Percentiles rank a stretch among this genome's conserved stretches.
These are phyloP conservation scores for Aureobasidium vineae DNA, from an alignment of 2,329 filamentous ascomycete genomes.

Conservation along the genomic window DNA sequence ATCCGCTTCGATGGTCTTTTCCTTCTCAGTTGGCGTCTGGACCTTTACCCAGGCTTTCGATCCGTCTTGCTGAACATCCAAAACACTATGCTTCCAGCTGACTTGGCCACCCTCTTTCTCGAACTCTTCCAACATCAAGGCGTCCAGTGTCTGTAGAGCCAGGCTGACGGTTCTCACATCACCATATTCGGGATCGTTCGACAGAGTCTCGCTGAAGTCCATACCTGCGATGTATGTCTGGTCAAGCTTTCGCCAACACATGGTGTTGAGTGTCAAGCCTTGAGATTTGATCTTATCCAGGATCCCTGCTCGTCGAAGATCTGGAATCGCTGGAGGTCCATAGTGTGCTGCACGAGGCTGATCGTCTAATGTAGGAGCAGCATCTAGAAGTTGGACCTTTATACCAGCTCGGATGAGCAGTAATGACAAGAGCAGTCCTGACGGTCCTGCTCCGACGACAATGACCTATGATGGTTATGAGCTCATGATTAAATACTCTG, in stretches of 20 bases:
- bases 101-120: conserved; percentile 30
- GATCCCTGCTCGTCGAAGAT: conserved; percentile 41
- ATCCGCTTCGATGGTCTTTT: conserved; percentile 28
- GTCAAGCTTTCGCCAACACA: conserved; percentile 35
- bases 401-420: conserved; percentile 40
- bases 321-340: conserved; percentile 43
- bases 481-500: not conserved
- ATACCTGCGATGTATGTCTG: conserved; percentile 34
- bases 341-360: conserved; percentile 47
- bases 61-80: conserved; percentile 33
- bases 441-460: conserved; percentile 44
- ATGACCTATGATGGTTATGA: conserved; percentile 32
- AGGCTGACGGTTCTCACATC: conserved; percentile 30
- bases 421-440: conserved; percentile 44
- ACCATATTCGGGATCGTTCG: conserved; percentile 29
- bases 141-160: conserved; percentile 34
- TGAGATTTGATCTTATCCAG: conserved; percentile 37
- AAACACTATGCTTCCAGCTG: conserved; percentile 34
- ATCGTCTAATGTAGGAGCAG: conserved; percentile 33
- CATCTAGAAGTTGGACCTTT: conserved; percentile 39
- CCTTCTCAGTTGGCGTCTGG: conserved; percentile 30
- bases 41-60: conserved; percentile 34
- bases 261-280: conserved; percentile 33
- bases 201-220: conserved; percentile 33
- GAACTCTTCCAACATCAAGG: conserved; percentile 33